Evolutionary conservation across 805 yeast genomes (phyloP).

Genomic region (Diddensiella santjacobensis): DNA sequence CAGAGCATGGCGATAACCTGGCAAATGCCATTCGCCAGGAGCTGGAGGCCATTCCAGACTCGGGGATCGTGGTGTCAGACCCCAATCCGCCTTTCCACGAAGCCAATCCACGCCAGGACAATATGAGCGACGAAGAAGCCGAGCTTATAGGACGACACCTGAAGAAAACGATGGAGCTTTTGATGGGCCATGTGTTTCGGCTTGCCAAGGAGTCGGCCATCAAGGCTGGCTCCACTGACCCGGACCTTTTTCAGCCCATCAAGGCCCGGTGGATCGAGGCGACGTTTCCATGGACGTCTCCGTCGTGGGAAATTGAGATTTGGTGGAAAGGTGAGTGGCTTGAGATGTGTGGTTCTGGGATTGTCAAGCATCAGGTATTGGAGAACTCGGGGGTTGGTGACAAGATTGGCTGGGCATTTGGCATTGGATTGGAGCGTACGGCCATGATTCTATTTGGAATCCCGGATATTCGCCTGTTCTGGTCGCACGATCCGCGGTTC

Average conservation of each 20-base stretch:
- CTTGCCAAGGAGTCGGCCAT: conserved; percentile 62
- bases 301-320: conserved; percentile 97
- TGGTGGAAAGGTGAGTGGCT: conserved; percentile 99
- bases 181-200: conserved; percentile 79
- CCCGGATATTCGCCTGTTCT: conserved; percentile 90
- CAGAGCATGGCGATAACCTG: conserved; percentile 36
- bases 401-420: conserved; percentile 94
- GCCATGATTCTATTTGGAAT: conserved; percentile 95
- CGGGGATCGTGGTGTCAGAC: conserved; percentile 75
- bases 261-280: conserved; percentile 93
- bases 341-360: conserved; percentile 95
- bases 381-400: conserved; percentile 61
- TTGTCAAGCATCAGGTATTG: conserved; percentile 75
- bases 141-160: conserved; percentile 69
- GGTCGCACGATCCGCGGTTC: conserved; percentile 83
- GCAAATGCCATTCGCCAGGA: conserved; percentile 51
- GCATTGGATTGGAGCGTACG: conserved; percentile 88
- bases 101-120: conserved; percentile 74
- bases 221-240: conserved; percentile 55
- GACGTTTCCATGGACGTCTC: conserved; percentile 97
- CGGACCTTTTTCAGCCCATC: conserved; percentile 67
- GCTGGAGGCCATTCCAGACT: conserved; percentile 58
- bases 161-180: conserved; percentile 77
- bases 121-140: conserved; percentile 68
- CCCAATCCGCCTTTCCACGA: conserved; percentile 53